These are phyloP conservation scores for Candida ulmi DNA, from an alignment of 805 yeast species.

Conservation along the genomic window DNA sequence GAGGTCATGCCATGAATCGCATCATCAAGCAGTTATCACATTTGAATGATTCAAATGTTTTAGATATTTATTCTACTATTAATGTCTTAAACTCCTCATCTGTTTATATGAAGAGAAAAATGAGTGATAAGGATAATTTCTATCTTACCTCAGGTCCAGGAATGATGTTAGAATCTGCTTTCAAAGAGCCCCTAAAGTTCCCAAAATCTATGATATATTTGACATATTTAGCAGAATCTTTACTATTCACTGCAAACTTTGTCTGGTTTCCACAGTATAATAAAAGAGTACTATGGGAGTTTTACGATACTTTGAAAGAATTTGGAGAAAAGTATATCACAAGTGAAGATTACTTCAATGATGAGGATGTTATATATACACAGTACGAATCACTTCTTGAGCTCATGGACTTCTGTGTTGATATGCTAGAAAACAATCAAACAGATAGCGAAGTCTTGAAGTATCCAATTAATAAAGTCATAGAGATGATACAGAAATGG, in stretches of 20 bases:
- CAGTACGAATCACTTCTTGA: neutral
- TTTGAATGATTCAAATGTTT: neutral
- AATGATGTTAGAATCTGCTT: neutral
- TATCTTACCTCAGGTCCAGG: neutral
- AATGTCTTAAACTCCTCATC: neutral
- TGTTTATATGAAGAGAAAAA: neutral
- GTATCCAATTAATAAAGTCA: neutral
- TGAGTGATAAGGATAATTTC: neutral
- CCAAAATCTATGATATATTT: neutral
- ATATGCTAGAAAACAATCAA: neutral
- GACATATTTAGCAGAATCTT: neutral
- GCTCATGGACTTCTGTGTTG: neutral
- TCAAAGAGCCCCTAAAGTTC: neutral
- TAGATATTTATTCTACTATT: neutral
- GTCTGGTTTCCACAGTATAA: conserved; percentile 1
- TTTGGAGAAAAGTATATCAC: conserved; percentile 1
- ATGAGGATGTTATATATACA: neutral
- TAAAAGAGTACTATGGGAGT: neutral
- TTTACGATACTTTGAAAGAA: neutral
- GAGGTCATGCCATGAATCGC: conserved; percentile 13
- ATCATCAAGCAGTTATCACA: neutral
- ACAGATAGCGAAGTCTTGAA: neutral
- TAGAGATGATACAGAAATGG: neutral
- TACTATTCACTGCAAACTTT: neutral
- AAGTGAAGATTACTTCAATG: neutral